phyloP scores from a whole-genome alignment of 2,329 filamentous ascomycete genomes.

The Exophiala viscosa region DNA sequence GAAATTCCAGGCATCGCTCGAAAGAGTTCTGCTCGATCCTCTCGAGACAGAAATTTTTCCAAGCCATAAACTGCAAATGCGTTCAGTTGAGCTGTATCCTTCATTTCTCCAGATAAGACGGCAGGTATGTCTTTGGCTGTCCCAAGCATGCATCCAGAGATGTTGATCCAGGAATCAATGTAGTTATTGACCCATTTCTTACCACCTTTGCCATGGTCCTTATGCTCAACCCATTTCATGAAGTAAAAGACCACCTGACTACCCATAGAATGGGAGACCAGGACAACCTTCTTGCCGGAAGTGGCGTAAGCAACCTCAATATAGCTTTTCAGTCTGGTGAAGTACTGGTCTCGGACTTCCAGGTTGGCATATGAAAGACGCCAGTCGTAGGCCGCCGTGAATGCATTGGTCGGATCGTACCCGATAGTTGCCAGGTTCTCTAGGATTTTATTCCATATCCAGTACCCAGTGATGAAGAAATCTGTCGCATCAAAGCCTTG shows the following conservation, averaged over 20 bases:
- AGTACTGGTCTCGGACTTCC: conserved; percentile 88
- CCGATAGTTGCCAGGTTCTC: conserved; percentile 95
- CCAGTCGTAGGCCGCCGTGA: conserved; percentile 80
- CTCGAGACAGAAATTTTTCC: conserved; percentile 87
- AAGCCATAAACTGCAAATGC: conserved; percentile 94
- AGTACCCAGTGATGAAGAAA: conserved; percentile 78
- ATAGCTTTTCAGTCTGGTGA: conserved; percentile 81
- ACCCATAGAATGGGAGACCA: conserved; percentile 96
- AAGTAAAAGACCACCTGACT: conserved; percentile 86
- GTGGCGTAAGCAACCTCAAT: conserved; percentile 79
- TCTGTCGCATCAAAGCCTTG: conserved; percentile 97
- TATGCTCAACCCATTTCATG: conserved; percentile 75
- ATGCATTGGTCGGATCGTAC: conserved; percentile 78
- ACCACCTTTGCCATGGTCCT: conserved; percentile 74
- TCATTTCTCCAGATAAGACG: conserved; percentile 93
- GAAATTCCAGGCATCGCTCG: conserved; percentile 95
- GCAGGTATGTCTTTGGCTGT: conserved; percentile 88
- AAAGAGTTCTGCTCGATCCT: conserved; percentile 90
- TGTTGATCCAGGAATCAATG: conserved; percentile 95
- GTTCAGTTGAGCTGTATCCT: conserved; percentile 94
- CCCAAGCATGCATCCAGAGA: conserved; percentile 95
- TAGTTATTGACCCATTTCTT: conserved; percentile 84
- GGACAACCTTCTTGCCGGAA: conserved; percentile 71
- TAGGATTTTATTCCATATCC: conserved; percentile 99
- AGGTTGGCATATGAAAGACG: conserved; percentile 84